These are phyloP conservation scores for Pseudotsuga menziesii DNA, from an alignment of 75 land plant species.

Conservation along the genomic window DNA sequence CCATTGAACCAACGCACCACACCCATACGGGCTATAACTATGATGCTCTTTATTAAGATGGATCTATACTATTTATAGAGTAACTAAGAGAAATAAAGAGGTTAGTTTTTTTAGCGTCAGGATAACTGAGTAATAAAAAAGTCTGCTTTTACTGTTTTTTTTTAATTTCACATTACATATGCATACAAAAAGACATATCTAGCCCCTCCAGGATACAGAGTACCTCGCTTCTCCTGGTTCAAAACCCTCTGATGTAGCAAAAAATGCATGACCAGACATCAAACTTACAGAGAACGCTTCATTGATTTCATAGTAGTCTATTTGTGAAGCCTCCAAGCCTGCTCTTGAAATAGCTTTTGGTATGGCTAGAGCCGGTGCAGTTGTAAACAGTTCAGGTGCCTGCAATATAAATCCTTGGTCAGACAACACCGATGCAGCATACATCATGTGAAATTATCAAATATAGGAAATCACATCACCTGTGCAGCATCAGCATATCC, in stretches of 20 bases:
- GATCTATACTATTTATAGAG: no score
- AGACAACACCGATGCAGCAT: background rate
- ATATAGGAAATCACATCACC: slow-evolving; percentile 25
- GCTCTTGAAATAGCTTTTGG: slow-evolving; percentile 92
- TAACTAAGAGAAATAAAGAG: no score
- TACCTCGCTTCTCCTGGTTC: no score
- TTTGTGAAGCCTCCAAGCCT: slow-evolving; percentile 74
- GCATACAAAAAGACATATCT: background rate
- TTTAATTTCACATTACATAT: no score
- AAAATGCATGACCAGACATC: background rate
- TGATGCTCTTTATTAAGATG: no score
- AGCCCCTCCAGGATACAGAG: background rate
- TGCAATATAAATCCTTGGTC: slow-evolving; percentile 16
- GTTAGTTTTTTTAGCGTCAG: no score
- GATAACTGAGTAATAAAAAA: no score
- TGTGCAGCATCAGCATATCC: slow-evolving; percentile 97
- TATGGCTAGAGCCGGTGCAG: slow-evolving; percentile 91
- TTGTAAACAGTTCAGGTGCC: slow-evolving; percentile 90
- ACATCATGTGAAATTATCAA: background rate
- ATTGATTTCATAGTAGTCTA: slow-evolving; percentile 92
- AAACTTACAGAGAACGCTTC: slow-evolving; percentile 74
- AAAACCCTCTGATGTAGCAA: background rate
- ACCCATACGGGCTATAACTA: no score
- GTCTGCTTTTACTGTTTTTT: no score
- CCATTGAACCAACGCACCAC: no score